Conservation (phyloP, 345 rosid species). For the Eucalyptus tenuipes region DNA sequence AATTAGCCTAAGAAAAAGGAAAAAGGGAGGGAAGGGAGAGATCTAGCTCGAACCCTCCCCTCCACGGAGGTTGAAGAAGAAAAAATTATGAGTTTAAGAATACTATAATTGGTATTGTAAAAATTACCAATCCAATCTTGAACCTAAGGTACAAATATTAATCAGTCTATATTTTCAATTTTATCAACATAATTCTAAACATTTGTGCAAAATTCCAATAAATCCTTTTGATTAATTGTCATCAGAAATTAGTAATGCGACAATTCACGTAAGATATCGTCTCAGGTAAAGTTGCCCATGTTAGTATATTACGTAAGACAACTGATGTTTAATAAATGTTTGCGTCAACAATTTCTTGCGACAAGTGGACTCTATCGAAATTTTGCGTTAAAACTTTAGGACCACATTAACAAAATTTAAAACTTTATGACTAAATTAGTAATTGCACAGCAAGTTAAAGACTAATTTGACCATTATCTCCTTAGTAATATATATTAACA, state of each 20-base stretch:
- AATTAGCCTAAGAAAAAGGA: too few relatives aligned
- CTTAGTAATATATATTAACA: neutral
- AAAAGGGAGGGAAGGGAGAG: neutral
- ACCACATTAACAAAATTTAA: fast-evolving
- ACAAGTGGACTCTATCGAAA: neutral
- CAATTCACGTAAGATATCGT: fast-evolving
- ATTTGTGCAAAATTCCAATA: neutral
- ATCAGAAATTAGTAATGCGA: fast-evolving
- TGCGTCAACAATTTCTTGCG: fast-evolving
- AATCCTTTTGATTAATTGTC: neutral
- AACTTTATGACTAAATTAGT: neutral
- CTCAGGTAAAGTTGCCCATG: neutral
- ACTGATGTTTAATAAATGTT: fast-evolving
- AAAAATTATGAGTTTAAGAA: neutral
- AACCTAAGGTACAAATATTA: neutral
- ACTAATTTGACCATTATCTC: neutral
- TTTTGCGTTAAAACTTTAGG: fast-evolving
- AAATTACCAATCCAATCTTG: neutral
- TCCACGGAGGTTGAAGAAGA: neutral
- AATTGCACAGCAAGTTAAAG: fast-evolving
- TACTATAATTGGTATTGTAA: neutral
- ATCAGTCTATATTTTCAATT: neutral
- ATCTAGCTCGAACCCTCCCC: neutral
- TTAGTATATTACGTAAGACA: fast-evolving
- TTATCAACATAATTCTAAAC: neutral